phyloP scores from a whole-genome alignment of 1,139 yeast genomes.

The Yueomyces sp. region DNA sequence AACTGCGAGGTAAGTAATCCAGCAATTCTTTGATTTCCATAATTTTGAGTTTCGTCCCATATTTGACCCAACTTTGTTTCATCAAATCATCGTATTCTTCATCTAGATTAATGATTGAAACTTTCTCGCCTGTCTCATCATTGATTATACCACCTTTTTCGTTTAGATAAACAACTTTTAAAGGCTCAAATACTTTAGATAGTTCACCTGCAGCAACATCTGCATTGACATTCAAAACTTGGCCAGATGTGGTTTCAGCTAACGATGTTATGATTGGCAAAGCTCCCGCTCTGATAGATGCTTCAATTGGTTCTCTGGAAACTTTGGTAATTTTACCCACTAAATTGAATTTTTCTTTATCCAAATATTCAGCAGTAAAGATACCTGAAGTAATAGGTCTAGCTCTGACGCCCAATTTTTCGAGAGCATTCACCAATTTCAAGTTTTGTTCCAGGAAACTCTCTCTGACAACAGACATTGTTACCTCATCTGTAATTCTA shows the following conservation, averaged over 20 bases:
- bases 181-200: constrained; percentile 92
- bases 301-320: constrained; percentile 84
- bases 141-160: constrained; percentile 96
- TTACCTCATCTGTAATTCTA: constrained; percentile 85
- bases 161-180: constrained; percentile 87
- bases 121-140: constrained; percentile 83
- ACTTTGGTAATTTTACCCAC: constrained; percentile 86
- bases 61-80: constrained; percentile 96
- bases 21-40: constrained; percentile 90
- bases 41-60: constrained; percentile 93
- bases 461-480: constrained; percentile 91
- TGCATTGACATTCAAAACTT: constrained; percentile 91
- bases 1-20: constrained; percentile 89
- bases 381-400: constrained; percentile 98
- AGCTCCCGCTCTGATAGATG: constrained; percentile 92
- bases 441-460: constrained; percentile 93
- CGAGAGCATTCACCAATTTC: constrained; percentile 88
- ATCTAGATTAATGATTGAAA: constrained; percentile 82
- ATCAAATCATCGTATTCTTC: constrained; percentile 87
- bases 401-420: constrained; percentile 92
- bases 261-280: constrained; percentile 90
- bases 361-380: constrained; percentile 84
- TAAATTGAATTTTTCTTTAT: constrained; percentile 77
- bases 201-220: constrained; percentile 98
- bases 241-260: constrained; percentile 95